Evolutionary conservation across 2,329 filamentous ascomycete species (phyloP), one percentile per base, ranked within the genome.

Genomic region (Calonectria montana): DNA sequence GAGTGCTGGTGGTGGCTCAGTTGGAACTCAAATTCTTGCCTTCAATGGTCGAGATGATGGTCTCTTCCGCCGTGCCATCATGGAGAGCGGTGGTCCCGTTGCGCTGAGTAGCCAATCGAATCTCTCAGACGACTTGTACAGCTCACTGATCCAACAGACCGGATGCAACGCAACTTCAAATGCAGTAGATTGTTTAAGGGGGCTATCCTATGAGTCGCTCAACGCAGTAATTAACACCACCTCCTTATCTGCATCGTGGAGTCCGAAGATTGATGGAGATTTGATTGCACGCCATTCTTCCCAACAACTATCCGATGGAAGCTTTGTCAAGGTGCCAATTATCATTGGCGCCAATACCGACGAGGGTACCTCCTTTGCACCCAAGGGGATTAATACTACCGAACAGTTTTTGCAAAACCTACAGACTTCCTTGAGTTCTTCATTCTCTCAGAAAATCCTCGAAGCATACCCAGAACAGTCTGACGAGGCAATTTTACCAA

Each of bases 251-350:
- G 61, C 64, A 18, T 31, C 62, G 21, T 69, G 74, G 70, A 55
- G 31, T 1, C 72, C 72, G 10, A 72, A 66, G 37, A 69, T 75
- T 21, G 74, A 75, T 2, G 57, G 57, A 10, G 74, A 74, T 15
- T 69, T 75, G 13, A 41, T 75, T 18, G 61, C 31, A 3, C 61
- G 55, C 0, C 67, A 41, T 18, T 64, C 61, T 18, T 71, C 72
- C 1, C 21, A 66, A 15, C 66, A 72, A 35, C 48, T 74, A 0
- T n/a, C 16, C 1, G 67, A 63, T 4, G 73, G 72, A 5, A 50
- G 37, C 29, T 75, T 75, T 25, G 69, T 74, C n/a, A 74, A 69
- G 13, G 18, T 75, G 4, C 73, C 73, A 1, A 64, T 75, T 7
- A 63, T 75, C 8, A 41, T 70, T 6, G 73, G 73, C 2, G 64